Conservation (phyloP, 257 asterid genomes). For the Euphrasia confusa region DNA sequence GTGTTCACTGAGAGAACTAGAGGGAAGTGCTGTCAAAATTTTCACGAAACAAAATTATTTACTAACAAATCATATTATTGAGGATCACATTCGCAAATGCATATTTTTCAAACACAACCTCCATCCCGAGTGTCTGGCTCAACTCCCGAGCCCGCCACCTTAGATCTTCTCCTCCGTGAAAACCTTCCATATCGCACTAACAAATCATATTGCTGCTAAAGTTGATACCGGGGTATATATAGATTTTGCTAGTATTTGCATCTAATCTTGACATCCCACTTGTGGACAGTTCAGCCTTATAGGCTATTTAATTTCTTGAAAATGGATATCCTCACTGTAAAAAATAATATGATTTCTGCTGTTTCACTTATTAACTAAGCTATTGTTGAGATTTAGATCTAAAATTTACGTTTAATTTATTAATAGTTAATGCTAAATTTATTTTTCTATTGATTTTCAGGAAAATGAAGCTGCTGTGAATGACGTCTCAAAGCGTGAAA, state of each 20-base stretch:
- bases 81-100: too few species aligned
- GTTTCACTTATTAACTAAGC: constrained; percentile 5
- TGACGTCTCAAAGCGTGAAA: constrained; percentile 74
- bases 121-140: too few species aligned
- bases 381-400: constrained; percentile 1
- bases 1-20: too few species aligned
- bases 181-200: too few species aligned
- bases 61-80: too few species aligned
- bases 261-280: too few species aligned
- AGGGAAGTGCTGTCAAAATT: too few species aligned
- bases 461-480: constrained; percentile 45
- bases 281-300: neutral
- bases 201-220: too few species aligned
- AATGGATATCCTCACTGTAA: neutral
- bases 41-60: too few species aligned
- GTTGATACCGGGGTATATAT: neutral
- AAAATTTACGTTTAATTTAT: neutral
- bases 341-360: neutral
- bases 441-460: constrained; percentile 30
- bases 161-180: too few species aligned
- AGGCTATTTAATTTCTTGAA: constrained; percentile 8
- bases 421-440: neutral
- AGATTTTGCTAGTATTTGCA: neutral
- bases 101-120: too few species aligned
- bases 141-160: too few species aligned